These are phyloP conservation scores for Aspergillus brunneoviolaceus DNA, from an alignment of 2,329 filamentous ascomycete species.

Conservation along the genomic window DNA sequence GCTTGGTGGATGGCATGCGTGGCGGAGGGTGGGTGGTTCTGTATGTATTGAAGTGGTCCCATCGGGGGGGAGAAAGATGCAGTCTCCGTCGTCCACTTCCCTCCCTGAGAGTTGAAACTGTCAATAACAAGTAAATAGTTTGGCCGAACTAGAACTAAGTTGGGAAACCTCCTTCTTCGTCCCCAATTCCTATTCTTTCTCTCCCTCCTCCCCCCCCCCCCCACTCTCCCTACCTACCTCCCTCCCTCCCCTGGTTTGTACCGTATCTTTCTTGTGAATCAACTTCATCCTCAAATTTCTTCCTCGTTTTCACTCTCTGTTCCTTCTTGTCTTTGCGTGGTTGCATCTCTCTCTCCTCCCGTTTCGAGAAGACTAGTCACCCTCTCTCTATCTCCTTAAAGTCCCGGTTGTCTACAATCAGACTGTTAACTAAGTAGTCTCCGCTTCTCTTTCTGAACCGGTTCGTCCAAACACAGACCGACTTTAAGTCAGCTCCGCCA, in stretches of 20 bases:
- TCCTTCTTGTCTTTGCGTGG: constrained; percentile 2
- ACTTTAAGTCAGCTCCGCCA: constrained; percentile 8
- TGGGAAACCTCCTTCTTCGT: constrained; percentile 1
- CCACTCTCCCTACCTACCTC: neutral
- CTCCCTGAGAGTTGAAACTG: constrained; percentile 7
- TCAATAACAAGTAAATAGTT: constrained; percentile 22
- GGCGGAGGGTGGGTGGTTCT: neutral
- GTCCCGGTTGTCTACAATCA: constrained; percentile 5
- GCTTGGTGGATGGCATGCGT: neutral
- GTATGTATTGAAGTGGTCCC: constrained; percentile 5
- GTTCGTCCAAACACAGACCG: constrained; percentile 24
- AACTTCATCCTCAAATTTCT: constrained; percentile 11
- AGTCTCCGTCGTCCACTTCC: neutral
- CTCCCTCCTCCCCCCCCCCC: too few species aligned
- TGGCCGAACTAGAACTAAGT: constrained; percentile 17
- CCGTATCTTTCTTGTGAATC: constrained; percentile 26
- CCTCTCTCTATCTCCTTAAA: neutral
- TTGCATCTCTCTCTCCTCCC: constrained; percentile 5
- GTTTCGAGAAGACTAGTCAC: neutral
- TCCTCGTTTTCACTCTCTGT: constrained; percentile 13
- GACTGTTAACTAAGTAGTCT: neutral
- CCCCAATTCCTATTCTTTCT: too few species aligned
- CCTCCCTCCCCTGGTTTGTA: constrained; percentile 15
- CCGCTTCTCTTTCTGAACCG: constrained; percentile 18
- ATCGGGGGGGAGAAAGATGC: neutral